phyloP scores from a whole-genome alignment of 441 rosid species.

The Breynia disticha region DNA sequence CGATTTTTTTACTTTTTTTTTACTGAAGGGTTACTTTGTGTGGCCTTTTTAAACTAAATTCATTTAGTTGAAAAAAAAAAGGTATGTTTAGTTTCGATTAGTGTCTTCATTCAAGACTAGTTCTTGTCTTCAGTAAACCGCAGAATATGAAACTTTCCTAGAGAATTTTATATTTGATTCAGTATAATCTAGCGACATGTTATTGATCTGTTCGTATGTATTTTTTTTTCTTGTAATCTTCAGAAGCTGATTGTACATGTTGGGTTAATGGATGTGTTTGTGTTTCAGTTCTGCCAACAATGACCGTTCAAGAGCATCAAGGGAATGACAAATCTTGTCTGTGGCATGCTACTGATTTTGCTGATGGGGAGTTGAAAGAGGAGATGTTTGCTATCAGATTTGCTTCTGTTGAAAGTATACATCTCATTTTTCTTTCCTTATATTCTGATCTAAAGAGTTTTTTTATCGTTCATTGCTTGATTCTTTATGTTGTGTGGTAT shows the following conservation, averaged over 20 bases:
- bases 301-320: constrained; percentile 68
- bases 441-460: not conserved
- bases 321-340: constrained; percentile 88
- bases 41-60: not conserved
- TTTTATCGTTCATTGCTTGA: not conserved
- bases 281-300: constrained; percentile 45
- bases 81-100: no score
- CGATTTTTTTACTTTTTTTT: not conserved
- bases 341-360: constrained; percentile 81
- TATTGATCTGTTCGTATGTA: no score
- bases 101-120: no score
- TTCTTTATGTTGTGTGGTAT: not conserved
- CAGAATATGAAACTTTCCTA: no score
- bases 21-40: not conserved
- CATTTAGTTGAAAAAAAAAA: no score
- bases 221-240: not conserved
- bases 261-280: not conserved
- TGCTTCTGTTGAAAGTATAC: constrained; percentile 72
- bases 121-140: no score
- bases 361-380: constrained; percentile 84
- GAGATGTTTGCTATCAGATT: constrained; percentile 79
- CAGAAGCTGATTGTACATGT: not conserved
- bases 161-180: no score
- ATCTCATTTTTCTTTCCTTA: not conserved
- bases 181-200: no score